phyloP scores from a whole-genome alignment of 2,329 filamentous ascomycete genomes.

The Microsporum ferrugineum region DNA sequence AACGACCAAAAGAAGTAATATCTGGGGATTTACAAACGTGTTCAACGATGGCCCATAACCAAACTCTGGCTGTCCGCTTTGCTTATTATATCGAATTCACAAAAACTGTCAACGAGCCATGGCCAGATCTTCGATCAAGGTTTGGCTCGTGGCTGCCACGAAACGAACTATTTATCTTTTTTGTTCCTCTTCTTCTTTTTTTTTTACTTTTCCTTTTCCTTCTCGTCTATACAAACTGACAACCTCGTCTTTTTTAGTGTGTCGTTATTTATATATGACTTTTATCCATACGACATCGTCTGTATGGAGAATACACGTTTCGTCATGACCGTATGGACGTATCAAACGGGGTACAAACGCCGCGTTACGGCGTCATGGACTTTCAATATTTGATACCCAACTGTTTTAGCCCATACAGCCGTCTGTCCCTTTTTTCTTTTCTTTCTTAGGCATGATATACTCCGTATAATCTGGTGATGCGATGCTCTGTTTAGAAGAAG shows the following conservation, averaged over 20 bases:
- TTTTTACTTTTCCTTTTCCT: not conserved
- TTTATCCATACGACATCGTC: not conserved
- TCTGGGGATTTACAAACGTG: too few relatives aligned
- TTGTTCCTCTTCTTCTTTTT: too few relatives aligned
- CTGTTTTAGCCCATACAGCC: conserved; percentile 3
- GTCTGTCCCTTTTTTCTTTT: not conserved
- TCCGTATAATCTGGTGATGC: not conserved
- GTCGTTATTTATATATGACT: not conserved
- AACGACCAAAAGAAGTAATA: too few relatives aligned
- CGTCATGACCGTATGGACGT: not conserved
- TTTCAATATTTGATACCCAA: conserved; percentile 4
- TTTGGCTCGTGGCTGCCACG: conserved; percentile 5
- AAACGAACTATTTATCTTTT: not conserved
- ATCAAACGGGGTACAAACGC: not conserved
- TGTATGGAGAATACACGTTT: not conserved
- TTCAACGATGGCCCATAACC: too few relatives aligned
- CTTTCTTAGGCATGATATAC: not conserved
- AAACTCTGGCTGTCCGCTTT: too few relatives aligned
- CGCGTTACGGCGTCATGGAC: not conserved
- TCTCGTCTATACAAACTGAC: not conserved
- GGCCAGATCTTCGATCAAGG: conserved; percentile 1
- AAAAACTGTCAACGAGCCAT: not conserved
- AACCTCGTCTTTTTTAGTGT: not conserved
- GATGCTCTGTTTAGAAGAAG: not conserved
- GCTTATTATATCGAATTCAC: too few relatives aligned